Evolutionary conservation across 2,329 filamentous ascomycete genomes (phyloP).

Genomic region (Paecilomyces sp.): DNA sequence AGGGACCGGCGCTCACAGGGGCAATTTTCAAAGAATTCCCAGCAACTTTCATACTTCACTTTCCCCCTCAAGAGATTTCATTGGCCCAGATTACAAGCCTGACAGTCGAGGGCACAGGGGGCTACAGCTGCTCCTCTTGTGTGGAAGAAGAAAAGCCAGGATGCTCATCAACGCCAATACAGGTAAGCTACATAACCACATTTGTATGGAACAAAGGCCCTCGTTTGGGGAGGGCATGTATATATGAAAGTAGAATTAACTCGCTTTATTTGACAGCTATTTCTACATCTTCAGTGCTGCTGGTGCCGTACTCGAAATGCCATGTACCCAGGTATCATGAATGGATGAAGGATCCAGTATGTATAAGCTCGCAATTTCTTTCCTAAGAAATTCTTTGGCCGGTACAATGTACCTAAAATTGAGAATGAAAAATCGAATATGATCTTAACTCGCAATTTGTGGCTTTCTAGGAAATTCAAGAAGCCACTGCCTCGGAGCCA

Average conservation of each 20-base stretch:
- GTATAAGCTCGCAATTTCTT: constrained; percentile 1
- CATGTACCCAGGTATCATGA: constrained; percentile 78
- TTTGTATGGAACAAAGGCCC: not conserved
- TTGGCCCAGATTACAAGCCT: not conserved
- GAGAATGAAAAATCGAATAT: not conserved
- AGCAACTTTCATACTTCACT: not conserved
- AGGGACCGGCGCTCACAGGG: not conserved
- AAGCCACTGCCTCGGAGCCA: constrained; percentile 80
- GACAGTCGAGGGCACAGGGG: not conserved
- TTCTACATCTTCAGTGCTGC: constrained; percentile 56
- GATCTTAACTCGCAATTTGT: constrained; percentile 2
- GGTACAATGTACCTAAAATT: not conserved
- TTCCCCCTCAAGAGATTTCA: not conserved
- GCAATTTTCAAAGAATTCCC: not conserved
- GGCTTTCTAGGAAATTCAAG: constrained; percentile 55
- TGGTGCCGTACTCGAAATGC: constrained; percentile 76
- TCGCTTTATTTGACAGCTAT: constrained; percentile 49
- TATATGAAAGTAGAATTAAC: not conserved
- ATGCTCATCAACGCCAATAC: constrained; percentile 31
- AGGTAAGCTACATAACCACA: constrained; percentile 13
- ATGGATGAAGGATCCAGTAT: constrained; percentile 82
- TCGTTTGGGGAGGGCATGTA: not conserved
- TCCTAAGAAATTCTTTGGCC: not conserved
- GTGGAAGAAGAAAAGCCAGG: not conserved
- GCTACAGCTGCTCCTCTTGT: not conserved